Base-by-base conservation (phyloP, 2,329 filamentous ascomycete genomes). In the Ramichloridium luteum region DNA sequence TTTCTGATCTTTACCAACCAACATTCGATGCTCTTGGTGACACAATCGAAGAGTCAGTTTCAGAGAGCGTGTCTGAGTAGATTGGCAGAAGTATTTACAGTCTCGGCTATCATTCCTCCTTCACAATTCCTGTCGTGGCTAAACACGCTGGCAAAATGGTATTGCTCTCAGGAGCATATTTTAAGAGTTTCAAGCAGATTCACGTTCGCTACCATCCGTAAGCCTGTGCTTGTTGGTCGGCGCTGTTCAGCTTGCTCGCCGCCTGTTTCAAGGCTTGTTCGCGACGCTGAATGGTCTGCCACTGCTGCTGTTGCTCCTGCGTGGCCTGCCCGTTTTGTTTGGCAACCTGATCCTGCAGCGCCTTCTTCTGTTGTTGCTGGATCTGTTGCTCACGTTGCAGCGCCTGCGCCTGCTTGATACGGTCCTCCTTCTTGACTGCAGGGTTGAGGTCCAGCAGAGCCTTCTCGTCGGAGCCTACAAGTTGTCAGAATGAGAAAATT, bases 311-410 rank as follows among this genome's bases (percentile, higher is more conserved):
- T 13, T 27, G 26, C 13, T 8, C 11, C 6, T 9, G 6, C 9
- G 11, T 27, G 26, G 26, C 11, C 26, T 27, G 26, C 6, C 26
- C 26, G 26, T 14, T 14, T 9, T 27, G 11, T 14, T 27, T 27
- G 11, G 26, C 26, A 13, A 27, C 13, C 9, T n/a, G 11, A 9
- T 27, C 26, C 6, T 13, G 26, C 26, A 27, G 13, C 6, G 26
- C 26, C 13, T 27, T 6, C 13, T 6, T 14, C 26, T 27, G 26
- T 8, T 8, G 8, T 9, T 27, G 6, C 13, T 27, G 26, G 13
- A 27, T 27, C 13, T 27, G 6, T 27, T n/a, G 11, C 13, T 27
- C 8, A 6, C 26, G 6, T 27, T 27, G 11, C 9, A 27, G 26
- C 26, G 8, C 13, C 13, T 14, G 11, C 13, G 26, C 26, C 9